Conservation (phyloP, 257 asterid species). For the Lycium barbarum region DNA sequence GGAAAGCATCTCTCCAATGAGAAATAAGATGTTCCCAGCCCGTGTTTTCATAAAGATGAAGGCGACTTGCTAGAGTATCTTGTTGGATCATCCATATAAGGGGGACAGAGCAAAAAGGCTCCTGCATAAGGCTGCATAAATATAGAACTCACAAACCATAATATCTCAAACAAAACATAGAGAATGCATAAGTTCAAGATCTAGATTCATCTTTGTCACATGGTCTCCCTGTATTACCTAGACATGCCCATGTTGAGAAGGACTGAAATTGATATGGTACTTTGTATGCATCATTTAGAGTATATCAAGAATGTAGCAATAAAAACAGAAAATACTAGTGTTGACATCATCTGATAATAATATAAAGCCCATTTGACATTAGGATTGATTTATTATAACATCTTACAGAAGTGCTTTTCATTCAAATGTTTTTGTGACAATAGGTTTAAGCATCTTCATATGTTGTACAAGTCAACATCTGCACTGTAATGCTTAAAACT, state of each 20-base stretch:
- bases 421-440: constrained; percentile 3
- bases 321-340: background rate
- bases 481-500: background rate
- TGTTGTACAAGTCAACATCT: constrained; percentile 27
- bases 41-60: constrained; percentile 62
- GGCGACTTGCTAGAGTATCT: constrained; percentile 85
- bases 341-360: background rate
- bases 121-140: constrained; percentile 99
- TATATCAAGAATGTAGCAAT: background rate
- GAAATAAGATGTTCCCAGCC: constrained; percentile 80
- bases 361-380: background rate
- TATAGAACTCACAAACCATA: constrained; percentile 81
- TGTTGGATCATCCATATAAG: constrained; percentile 94
- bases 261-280: background rate
- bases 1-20: constrained; percentile 73
- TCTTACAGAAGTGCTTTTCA: background rate
- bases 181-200: background rate
- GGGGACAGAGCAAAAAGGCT: constrained; percentile 99
- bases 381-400: constrained; percentile 2
- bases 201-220: constrained; percentile 13
- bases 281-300: constrained; percentile 1
- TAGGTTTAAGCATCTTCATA: background rate
- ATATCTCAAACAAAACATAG: constrained; percentile 34
- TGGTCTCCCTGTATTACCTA: background rate
- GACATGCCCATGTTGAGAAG: background rate